Base-by-base conservation (phyloP, 108 stramenopile genomes). In the Cylindrotheca fusiformis region DNA sequence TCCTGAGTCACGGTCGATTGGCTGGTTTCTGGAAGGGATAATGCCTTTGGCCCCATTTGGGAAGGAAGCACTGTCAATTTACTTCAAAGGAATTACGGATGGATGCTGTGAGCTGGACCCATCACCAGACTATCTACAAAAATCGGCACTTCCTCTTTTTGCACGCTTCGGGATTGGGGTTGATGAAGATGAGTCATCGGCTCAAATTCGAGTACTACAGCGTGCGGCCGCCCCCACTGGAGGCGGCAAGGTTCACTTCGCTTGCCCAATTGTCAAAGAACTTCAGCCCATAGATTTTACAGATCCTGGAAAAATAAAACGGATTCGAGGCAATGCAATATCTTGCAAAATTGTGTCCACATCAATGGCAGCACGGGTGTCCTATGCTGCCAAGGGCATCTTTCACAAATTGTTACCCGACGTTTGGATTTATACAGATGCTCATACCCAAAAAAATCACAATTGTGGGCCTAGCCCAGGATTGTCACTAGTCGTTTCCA, bases 11-110 rank as follows among this genome's bases (percentile, higher is more conserved):
- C 61, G 88, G 63, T 78, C 84, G 50, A 80, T 98, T 33, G 97
- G 97, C 17, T 99, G 97, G 97, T 99, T 96, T 63, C 62, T 99
- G 33, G 97, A 99, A 66, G 99, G 94, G 48, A 84, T 99, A 24
- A 50, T 98, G 32, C 96, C 96, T 24, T 63, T 99, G 66, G 96
- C 96, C 8, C 82, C 95, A 1, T 98, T 99, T 79, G 95, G 94
- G 32, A 98, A 98, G 73, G 80, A 90, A 55, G 69, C 87, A 17
- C 71, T 99, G 47, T 50, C 77, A 12, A 55, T 98, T 24, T 83
- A 80, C 0, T 76, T 98, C 23, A 71, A 71, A 4, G 96, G 96
- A 14, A 81, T 91, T 22, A 91, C 89, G 2, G 91, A 91, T 65
- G 87, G 88, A 48, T 75, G 75, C 21, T 81, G 75, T 19, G 60